phyloP scores from a whole-genome alignment of 768 basidiomycete genomes.

The Mycena rosella region DNA sequence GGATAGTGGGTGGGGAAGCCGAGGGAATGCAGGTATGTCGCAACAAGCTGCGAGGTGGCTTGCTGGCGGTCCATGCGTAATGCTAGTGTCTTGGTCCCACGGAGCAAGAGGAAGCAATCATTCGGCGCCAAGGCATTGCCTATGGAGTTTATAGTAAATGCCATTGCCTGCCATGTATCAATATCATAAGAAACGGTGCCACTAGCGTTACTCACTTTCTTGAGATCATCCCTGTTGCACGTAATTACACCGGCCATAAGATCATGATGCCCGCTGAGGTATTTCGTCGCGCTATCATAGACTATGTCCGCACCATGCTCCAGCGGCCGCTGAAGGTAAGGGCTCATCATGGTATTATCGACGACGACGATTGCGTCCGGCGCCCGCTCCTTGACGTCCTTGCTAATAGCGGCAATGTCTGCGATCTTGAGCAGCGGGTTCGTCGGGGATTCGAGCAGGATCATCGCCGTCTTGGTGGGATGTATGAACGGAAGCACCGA shows the following conservation, averaged over 20 bases:
- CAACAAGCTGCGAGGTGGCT: slow-evolving; percentile 83
- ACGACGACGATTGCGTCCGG: slow-evolving; percentile 88
- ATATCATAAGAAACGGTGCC: background rate
- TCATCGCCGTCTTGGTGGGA: slow-evolving; percentile 89
- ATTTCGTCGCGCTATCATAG: slow-evolving; percentile 98
- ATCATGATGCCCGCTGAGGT: slow-evolving; percentile 98
- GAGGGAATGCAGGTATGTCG: slow-evolving; percentile 84
- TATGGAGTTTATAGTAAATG: slow-evolving; percentile 91
- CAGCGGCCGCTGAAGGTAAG: slow-evolving; percentile 94
- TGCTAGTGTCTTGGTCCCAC: slow-evolving; percentile 96
- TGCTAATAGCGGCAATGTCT: slow-evolving; percentile 87
- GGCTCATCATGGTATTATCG: slow-evolving; percentile 99
- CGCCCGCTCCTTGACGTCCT: slow-evolving; percentile 85
- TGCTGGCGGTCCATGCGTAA: slow-evolving; percentile 97
- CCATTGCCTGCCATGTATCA: slow-evolving; percentile 73
- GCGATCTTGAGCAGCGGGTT: slow-evolving; percentile 97
- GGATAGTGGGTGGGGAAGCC: slow-evolving; percentile 96
- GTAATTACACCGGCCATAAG: slow-evolving; percentile 98
- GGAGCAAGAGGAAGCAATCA: slow-evolving; percentile 95
- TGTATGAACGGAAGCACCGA: slow-evolving; percentile 74
- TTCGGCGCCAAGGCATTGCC: slow-evolving; percentile 96
- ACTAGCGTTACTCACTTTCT: slow-evolving; percentile 66
- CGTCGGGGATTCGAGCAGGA: slow-evolving; percentile 96
- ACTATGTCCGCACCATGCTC: slow-evolving; percentile 98
- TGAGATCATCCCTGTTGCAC: slow-evolving; percentile 92